Percentiles rank a stretch among this genome's conserved stretches.
phyloP scores from a whole-genome alignment of 306 rosid genomes.

The Malus orientalis region DNA sequence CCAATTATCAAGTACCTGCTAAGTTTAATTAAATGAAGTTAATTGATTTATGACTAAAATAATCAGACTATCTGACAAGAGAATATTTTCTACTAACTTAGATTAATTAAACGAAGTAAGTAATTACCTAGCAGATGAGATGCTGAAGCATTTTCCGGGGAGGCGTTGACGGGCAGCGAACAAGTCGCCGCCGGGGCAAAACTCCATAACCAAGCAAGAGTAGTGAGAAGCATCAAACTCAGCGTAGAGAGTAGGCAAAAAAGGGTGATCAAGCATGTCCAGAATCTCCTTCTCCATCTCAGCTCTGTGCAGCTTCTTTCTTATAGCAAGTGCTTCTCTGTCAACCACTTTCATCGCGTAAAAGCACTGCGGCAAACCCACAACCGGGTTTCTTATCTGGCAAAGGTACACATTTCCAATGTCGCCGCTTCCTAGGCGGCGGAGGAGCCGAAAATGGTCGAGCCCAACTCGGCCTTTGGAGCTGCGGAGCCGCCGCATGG shows the following conservation, averaged over 20 bases:
- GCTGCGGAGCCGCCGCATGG: constrained; percentile 55
- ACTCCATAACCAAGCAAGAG: constrained; percentile 95
- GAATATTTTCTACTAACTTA: neutral
- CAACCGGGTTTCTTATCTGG: constrained; percentile 68
- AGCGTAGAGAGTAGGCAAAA: constrained; percentile 78
- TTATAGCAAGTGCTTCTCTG: constrained; percentile 73
- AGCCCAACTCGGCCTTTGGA: constrained; percentile 61
- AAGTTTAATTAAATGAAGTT: too few species aligned
- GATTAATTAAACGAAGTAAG: neutral
- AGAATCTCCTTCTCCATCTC: constrained; percentile 89
- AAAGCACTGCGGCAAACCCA: constrained; percentile 57
- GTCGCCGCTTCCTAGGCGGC: constrained; percentile 85
- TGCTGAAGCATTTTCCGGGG: constrained; percentile 55
- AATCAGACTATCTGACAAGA: neutral
- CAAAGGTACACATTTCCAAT: constrained; percentile 89
- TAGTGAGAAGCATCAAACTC: constrained; percentile 91
- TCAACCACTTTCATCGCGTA: constrained; percentile 99
- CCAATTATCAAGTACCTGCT: too few species aligned
- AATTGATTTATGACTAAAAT: too few species aligned
- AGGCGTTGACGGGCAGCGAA: constrained; percentile 77
- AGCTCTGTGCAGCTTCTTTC: constrained; percentile 79
- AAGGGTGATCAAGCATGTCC: constrained; percentile 84
- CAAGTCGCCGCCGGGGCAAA: constrained; percentile 93
- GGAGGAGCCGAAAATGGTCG: constrained; percentile 70
- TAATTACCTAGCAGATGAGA: constrained; percentile 67